These are phyloP conservation scores for Penicillium nordicum DNA, from an alignment of 2,329 filamentous ascomycete species.

Conservation along the genomic window DNA sequence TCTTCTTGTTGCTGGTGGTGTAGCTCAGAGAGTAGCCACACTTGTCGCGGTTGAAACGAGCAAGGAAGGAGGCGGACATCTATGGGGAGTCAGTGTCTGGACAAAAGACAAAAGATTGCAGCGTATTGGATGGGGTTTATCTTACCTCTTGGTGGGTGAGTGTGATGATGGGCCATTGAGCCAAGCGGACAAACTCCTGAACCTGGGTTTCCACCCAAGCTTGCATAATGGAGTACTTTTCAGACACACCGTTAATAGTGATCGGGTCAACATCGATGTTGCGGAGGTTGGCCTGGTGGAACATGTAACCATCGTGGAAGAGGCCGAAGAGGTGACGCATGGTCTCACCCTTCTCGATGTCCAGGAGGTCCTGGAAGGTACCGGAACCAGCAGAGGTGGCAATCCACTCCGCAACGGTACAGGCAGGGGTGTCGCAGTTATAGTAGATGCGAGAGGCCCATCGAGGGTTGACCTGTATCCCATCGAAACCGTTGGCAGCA, in stretches of 20 bases:
- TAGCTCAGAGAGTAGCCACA: conserved; percentile 52
- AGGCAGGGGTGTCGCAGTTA: conserved; percentile 58
- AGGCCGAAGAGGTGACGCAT: conserved; percentile 57
- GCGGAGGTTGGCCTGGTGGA: conserved; percentile 62
- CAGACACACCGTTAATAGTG: conserved; percentile 49
- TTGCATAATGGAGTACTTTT: conserved; percentile 53
- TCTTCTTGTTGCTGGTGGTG: conserved; percentile 43
- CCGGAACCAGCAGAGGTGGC: conserved; percentile 56
- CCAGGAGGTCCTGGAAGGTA: conserved; percentile 51
- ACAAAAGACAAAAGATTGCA: not conserved
- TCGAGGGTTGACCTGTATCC: conserved; percentile 56
- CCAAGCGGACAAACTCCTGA: conserved; percentile 54
- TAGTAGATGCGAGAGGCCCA: conserved; percentile 64
- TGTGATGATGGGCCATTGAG: conserved; percentile 53
- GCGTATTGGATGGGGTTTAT: not conserved
- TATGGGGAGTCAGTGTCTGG: conserved; percentile 8
- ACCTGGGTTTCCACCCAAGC: conserved; percentile 56
- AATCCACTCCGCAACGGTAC: conserved; percentile 60
- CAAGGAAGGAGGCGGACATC: conserved; percentile 50
- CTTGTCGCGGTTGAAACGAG: conserved; percentile 53
- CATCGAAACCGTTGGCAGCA: conserved; percentile 52
- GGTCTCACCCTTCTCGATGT: conserved; percentile 51
- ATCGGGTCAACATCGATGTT: conserved; percentile 48
- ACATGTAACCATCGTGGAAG: conserved; percentile 58
- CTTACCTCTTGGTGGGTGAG: conserved; percentile 55